These are phyloP conservation scores for Botrytis byssoidea DNA, from an alignment of 2,329 filamentous ascomycete species.

Conservation along the genomic window DNA sequence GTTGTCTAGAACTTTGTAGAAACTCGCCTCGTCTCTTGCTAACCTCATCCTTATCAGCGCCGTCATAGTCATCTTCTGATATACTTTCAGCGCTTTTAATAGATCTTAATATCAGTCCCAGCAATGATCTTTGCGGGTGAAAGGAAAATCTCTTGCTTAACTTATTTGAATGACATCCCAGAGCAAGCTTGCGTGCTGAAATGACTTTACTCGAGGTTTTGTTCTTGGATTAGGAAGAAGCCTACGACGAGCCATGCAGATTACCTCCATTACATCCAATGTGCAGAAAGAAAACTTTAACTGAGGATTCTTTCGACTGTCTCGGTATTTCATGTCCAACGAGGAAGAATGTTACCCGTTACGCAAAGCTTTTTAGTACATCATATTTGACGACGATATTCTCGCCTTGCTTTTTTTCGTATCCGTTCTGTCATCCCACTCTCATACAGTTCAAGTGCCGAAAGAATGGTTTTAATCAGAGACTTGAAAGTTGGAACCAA, in stretches of 20 bases:
- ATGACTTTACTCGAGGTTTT: too few species aligned
- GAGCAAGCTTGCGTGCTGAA: too few species aligned
- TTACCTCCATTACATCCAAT: neutral
- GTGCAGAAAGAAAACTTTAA: neutral
- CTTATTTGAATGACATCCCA: too few species aligned
- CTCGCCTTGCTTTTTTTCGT: neutral
- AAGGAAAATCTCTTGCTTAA: too few species aligned
- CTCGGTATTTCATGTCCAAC: neutral
- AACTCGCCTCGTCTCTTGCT: neutral
- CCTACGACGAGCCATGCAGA: neutral
- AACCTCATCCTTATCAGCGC: neutral
- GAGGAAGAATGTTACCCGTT: neutral
- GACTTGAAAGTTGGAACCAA: neutral
- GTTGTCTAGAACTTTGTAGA: neutral
- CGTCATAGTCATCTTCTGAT: too few species aligned
- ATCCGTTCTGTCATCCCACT: neutral
- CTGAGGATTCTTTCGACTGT: too few species aligned
- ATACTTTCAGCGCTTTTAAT: too few species aligned
- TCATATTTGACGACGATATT: neutral
- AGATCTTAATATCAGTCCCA: too few species aligned
- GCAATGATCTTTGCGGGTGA: too few species aligned
- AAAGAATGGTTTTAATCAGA: neutral
- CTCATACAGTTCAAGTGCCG: neutral
- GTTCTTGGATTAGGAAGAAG: neutral
- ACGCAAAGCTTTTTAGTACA: neutral